Base-by-base conservation (phyloP, 139 green algal species). In the Trebouxia sp. region DNA sequence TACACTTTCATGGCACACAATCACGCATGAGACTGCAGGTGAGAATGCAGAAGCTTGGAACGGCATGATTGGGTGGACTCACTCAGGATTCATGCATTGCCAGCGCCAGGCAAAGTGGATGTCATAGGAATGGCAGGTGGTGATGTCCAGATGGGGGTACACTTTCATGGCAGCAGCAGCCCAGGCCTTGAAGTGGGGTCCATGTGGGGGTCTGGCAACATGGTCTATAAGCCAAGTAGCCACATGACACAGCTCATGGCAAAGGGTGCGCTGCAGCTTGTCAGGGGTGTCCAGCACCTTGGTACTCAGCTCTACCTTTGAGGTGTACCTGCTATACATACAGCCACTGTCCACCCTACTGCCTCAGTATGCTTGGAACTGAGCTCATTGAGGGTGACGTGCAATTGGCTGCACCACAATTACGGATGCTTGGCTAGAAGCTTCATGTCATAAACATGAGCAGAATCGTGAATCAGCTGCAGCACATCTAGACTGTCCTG, bases 201-300 rank as follows among this genome's bases (percentile, higher is more conserved):
- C 90, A 56, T 94, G 90, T 3, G 90, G 89, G 37, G 90, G 90
- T 76, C 91, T 92, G 65, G 85, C 85, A 8, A 80, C 78, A 78
- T 90, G 80, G 67, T 93, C 80, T 38, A 93, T 8, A 35, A 92
- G 50, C 89, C 89, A 93, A 42, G 87, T 82, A 38, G 87, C 90
- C 22, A 87, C 88, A 70, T 94, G 90, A 79, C 90, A 94, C 80
- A 94, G 69, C 83, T 93, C 89, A 78, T 93, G 89, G n/a, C 79
- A 81, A 39, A 94, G 82, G n/a, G 90, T 94, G 32, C 65, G 47
- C 43, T 85, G 65, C 81, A 94, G 85, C 78, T 87, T 87, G 37
- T 70, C 53, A 12, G 43, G 24, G 15, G n/a, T 47, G 79, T 94
- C 90, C 37, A 94, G 0, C 75, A 94, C 90, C 85, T 93, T 93